A percentile compares a stretch with the other conserved stretches of the same genome.
Evolutionary conservation across 495 filamentous ascomycete species (phyloP).

Genomic region (Xylaria castorea): DNA sequence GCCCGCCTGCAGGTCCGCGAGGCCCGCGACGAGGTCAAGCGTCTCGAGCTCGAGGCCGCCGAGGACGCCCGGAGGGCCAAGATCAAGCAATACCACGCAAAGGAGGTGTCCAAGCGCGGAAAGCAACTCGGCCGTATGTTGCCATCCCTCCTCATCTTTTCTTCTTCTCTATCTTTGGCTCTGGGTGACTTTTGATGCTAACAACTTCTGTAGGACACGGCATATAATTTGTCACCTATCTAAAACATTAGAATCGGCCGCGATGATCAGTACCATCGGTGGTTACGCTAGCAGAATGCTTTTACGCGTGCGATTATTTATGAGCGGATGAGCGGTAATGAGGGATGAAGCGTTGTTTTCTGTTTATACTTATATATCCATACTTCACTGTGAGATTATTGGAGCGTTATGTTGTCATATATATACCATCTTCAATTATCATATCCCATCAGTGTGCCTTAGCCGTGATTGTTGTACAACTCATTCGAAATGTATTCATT

Average conservation of each 20-base stretch:
- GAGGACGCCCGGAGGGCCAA: conserved; percentile 66
- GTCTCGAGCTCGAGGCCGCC: conserved; percentile 66
- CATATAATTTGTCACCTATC: background rate
- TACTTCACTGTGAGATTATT: background rate
- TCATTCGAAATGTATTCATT: background rate
- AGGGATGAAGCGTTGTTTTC: background rate
- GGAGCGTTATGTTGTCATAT: background rate
- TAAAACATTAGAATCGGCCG: background rate
- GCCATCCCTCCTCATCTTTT: background rate
- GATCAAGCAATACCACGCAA: conserved; percentile 71
- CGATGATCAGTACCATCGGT: background rate
- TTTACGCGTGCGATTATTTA: background rate
- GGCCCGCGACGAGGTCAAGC: conserved; percentile 67
- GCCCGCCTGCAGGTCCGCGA: conserved; percentile 64
- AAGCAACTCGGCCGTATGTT: conserved; percentile 69
- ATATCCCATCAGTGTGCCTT: too few species aligned
- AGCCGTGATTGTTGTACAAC: background rate
- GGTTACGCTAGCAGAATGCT: background rate
- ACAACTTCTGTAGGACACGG: conserved; percentile 22
- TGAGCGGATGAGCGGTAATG: background rate
- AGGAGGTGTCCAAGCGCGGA: conserved; percentile 67
- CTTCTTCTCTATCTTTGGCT: background rate
- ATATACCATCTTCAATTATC: conserved; percentile 3
- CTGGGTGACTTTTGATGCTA: conserved; percentile 15
- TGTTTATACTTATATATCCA: conserved; percentile 8